Conservation (phyloP, 805 yeast species). For the Candida boleticola region DNA sequence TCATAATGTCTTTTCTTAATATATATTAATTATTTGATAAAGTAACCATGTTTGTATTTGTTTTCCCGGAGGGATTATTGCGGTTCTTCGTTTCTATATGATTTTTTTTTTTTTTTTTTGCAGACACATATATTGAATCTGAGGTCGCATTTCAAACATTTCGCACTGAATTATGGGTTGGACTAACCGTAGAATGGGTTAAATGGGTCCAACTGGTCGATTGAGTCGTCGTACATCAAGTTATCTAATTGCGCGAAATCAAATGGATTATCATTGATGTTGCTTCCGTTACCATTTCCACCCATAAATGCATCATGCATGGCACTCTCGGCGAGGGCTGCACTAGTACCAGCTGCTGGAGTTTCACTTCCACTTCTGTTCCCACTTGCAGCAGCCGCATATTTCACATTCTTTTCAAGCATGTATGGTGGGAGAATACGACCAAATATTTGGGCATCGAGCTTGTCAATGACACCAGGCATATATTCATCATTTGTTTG, state of each 20-base stretch:
- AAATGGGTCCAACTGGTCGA: slow-evolving; percentile 27
- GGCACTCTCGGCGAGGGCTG: background rate
- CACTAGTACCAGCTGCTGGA: background rate
- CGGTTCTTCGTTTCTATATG: too few species aligned
- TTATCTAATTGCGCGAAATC: slow-evolving; percentile 21
- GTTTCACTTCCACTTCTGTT: background rate
- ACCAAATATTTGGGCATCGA: slow-evolving; percentile 85
- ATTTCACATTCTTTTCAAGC: slow-evolving; percentile 40
- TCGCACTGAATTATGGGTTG: too few species aligned
- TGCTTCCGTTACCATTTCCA: too few species aligned
- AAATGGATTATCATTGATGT: slow-evolving; percentile 9
- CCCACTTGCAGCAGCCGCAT: background rate
- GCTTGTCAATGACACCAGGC: slow-evolving; percentile 81
- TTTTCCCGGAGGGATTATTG: too few species aligned
- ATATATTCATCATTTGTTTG: slow-evolving; percentile 42
- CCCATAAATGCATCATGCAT: slow-evolving; percentile 10
- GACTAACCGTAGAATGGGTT: slow-evolving; percentile 4
- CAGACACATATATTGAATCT: too few species aligned
- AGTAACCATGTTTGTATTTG: too few species aligned
- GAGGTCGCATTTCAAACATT: too few species aligned
- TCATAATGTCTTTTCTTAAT: too few species aligned
- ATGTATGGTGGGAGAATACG: slow-evolving; percentile 81
- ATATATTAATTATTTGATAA: too few species aligned
- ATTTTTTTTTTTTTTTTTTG: too few species aligned
- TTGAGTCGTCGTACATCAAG: slow-evolving; percentile 15